Evolutionary conservation across 169 alveolate species (phyloP), one percentile per base, ranked within the genome.

Genomic region (Cryptosporidium tyzzeri): DNA sequence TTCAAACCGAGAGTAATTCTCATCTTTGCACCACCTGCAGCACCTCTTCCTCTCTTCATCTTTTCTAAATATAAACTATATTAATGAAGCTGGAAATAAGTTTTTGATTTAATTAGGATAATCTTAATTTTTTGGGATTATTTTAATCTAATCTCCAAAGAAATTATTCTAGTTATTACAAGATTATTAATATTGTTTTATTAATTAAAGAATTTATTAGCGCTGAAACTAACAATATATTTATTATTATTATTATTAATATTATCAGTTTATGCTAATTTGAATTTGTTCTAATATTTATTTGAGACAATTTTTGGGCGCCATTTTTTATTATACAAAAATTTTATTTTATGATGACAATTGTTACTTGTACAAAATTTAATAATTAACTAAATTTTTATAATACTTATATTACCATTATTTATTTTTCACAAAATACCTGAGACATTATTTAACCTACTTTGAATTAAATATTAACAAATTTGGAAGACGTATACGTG

Each of bases 1-100:
- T 98, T 98, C 75, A 98, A 96, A 94, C 99, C 99, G 85, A 97
- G 96, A 61, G 99, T 93, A 84, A 97, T 96, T 84, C 92, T 92
- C 73, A 92, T 93, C 84, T 95, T 95, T 48, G 95, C 93, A 87
- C 98, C 98, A 70, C 94, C 93, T 85, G 95, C 92, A 69, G 96
- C 97, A 71, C 97, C 96, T 93, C 97, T 93, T 71, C 96, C 97
- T 95, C 92, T 91, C 73, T 91, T 84, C 85, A 51, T 67, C 85
- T 71, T 91, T 55, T 21, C 23, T 5, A 55, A n/a, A 55, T 55
- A 55, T 55, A 55, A 55, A 55, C 35, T 55, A 55, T 26, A 55
- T 23, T 55, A 23, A 26, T 26, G 67, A 55, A 55, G 67, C 67
- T n/a, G 37, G 67, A 55, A 14, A 55, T 55, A 55, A 55, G 67